These are phyloP conservation scores for Sugiyamaella boreocaroliniensis DNA, from an alignment of 805 yeast genomes.

Conservation along the genomic window DNA sequence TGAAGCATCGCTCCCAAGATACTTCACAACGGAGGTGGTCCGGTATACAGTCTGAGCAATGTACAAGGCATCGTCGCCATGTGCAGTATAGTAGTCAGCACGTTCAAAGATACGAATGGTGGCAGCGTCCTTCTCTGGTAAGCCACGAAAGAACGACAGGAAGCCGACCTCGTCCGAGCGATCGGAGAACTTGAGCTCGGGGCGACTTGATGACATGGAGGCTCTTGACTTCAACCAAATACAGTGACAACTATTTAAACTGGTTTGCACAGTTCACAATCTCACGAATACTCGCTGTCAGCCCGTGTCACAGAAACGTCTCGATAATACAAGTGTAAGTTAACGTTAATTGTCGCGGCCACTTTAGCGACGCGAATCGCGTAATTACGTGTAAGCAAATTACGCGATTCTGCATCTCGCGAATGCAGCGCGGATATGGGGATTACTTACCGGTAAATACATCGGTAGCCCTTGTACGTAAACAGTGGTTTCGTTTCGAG, in stretches of 20 bases:
- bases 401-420: too few species aligned
- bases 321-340: too few species aligned
- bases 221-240: too few species aligned
- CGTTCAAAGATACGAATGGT: slow-evolving; percentile 67
- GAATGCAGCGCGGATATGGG: too few species aligned
- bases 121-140: slow-evolving; percentile 19
- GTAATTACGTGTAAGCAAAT: too few species aligned
- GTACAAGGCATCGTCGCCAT: slow-evolving; percentile 68
- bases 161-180: slow-evolving; percentile 40
- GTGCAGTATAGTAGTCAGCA: slow-evolving; percentile 71
- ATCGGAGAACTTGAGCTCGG: slow-evolving; percentile 54
- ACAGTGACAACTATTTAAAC: too few species aligned
- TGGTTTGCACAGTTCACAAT: too few species aligned
- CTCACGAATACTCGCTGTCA: too few species aligned
- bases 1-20: slow-evolving; percentile 32
- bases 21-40: slow-evolving; percentile 73
- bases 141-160: slow-evolving; percentile 22
- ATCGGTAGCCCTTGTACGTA: neutral
- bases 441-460: too few species aligned
- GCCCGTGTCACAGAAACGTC: too few species aligned
- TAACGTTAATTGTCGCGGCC: too few species aligned
- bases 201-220: slow-evolving; percentile 33
- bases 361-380: too few species aligned
- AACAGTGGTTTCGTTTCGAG: neutral
- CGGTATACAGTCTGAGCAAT: slow-evolving; percentile 82